Percentiles rank a stretch among this genome's conserved stretches.
Conservation (phyloP, 2,329 filamentous ascomycete genomes). For the Biscogniauxia marginata region DNA sequence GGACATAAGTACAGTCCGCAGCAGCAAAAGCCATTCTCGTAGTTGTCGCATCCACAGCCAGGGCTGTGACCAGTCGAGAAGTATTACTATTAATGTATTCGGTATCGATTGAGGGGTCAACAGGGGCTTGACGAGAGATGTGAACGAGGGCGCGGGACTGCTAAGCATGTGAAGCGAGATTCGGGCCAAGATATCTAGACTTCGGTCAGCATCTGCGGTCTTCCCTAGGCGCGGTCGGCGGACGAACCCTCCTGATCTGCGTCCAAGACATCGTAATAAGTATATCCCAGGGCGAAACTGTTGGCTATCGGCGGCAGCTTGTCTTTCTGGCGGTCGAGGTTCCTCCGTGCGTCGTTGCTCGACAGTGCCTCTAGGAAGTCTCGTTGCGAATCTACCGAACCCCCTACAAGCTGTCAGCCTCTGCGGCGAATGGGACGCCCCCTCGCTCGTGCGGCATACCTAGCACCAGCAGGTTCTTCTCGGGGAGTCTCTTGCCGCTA, state of each 20-base stretch:
- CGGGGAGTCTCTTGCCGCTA: conserved; percentile 83
- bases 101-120: conserved; percentile 81
- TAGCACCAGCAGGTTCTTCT: conserved; percentile 87
- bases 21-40: conserved; percentile 82
- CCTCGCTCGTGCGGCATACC: conserved; percentile 48
- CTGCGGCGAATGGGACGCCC: neutral
- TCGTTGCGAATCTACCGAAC: conserved; percentile 76
- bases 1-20: conserved; percentile 73
- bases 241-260: conserved; percentile 82
- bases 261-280: conserved; percentile 91
- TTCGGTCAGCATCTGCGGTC: conserved; percentile 16
- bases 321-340: conserved; percentile 52
- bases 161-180: conserved; percentile 86
- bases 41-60: conserved; percentile 91
- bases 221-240: conserved; percentile 37
- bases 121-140: conserved; percentile 78
- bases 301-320: conserved; percentile 81
- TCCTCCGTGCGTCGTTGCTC: conserved; percentile 51
- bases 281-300: conserved; percentile 89
- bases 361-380: conserved; percentile 74
- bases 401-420: conserved; percentile 55
- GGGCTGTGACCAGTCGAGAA: conserved; percentile 94
- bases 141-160: conserved; percentile 80
- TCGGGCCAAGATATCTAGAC: conserved; percentile 78
- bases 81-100: conserved; percentile 81